These are phyloP conservation scores for Kwoniella heveanensis DNA, from an alignment of 768 basidiomycete genomes.

Conservation along the genomic window DNA sequence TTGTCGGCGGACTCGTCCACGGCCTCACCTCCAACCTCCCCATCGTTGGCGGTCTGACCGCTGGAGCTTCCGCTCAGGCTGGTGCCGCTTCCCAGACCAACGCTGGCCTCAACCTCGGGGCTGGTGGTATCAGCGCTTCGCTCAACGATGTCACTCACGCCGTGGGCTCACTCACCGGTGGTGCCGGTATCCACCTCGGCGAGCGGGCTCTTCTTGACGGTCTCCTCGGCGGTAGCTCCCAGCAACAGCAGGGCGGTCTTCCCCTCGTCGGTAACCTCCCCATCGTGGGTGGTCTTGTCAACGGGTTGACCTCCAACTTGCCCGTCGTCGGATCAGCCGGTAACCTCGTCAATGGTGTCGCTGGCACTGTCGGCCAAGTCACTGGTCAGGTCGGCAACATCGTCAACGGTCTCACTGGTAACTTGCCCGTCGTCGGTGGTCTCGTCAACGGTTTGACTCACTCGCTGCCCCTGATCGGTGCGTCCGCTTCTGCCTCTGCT, in stretches of 20 bases:
- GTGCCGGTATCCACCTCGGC: slow-evolving; percentile 6
- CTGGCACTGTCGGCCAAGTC: slow-evolving; percentile 5
- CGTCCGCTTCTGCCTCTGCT: slow-evolving; percentile 6
- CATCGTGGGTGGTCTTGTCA: slow-evolving; percentile 13
- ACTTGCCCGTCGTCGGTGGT: slow-evolving; percentile 16
- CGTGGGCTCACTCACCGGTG: slow-evolving; percentile 7
- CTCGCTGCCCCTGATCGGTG: slow-evolving; percentile 10
- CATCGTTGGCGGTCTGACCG: slow-evolving; percentile 11
- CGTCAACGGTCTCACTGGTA: slow-evolving; percentile 13
- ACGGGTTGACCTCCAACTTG: slow-evolving; percentile 15
- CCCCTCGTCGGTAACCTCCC: slow-evolving; percentile 8
- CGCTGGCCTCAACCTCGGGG: slow-evolving; percentile 11
- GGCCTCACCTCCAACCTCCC: slow-evolving; percentile 18
- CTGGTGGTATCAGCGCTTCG: slow-evolving; percentile 7
- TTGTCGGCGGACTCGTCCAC: slow-evolving; percentile 14
- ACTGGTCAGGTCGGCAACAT: slow-evolving; percentile 12
- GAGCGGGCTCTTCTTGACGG: slow-evolving; percentile 16
- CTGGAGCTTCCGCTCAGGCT: slow-evolving; percentile 7
- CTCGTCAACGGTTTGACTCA: slow-evolving; percentile 18
- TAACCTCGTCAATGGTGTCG: slow-evolving; percentile 2
- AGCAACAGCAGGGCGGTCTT: not conserved
- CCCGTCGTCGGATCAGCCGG: slow-evolving; percentile 4
- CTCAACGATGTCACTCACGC: slow-evolving; percentile 9
- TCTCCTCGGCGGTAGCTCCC: slow-evolving; percentile 1
- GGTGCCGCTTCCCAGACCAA: not conserved